Base-by-base conservation (phyloP, 305 asterid species). In the Fraxinus dipetala region DNA sequence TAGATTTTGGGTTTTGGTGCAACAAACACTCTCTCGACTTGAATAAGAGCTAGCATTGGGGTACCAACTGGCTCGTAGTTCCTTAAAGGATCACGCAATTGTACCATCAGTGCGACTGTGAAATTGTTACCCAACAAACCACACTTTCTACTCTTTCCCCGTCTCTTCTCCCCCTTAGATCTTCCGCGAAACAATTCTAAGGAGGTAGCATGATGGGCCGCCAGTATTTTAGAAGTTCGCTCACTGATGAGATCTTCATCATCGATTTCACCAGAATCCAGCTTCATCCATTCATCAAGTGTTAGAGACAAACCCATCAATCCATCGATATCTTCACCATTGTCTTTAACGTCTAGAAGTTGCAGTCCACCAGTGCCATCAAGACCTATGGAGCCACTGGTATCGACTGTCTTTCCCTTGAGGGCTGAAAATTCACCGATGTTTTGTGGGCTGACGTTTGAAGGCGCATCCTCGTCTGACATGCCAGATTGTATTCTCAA, bases 21-120 rank as follows among this genome's bases (percentile, higher is more conserved):
- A 76, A 92, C 87, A 81, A 94, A 93, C 65, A 92, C 93, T 70
- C 98, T 87, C 90, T 96, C 99, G 31, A 94, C 98, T 89, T 94
- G 99, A 87, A 96, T 91, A 77, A 96, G 94, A 40, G 98, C 94
- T 48, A 96, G 99, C 98, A 94, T 93, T 31, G 99, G 99, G 7
- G 97, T 80, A 77, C 99, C 99, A 81, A 96, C 98, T 1, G 95
- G 89, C 87, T 96, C 99, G 72, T 87, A 96, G 88, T 96, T 81
- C 40, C 99, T 86, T 38, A 96, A 76, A 40, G 99, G 98, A 87
- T 96, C 98, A 56, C 97, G 98, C 22, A 96, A 90, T 88, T 96
- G 98, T 73, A 96, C 98, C 99, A 96, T 93, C 77, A 96, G 80
- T 36, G 99, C 98, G 79, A 96, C 97, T 0, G 98, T 96, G 83